A percentile compares a stretch with the other conserved stretches of the same genome.
These are phyloP conservation scores for Fusarium camptoceras DNA, from an alignment of 2,329 filamentous ascomycete genomes.

Conservation along the genomic window DNA sequence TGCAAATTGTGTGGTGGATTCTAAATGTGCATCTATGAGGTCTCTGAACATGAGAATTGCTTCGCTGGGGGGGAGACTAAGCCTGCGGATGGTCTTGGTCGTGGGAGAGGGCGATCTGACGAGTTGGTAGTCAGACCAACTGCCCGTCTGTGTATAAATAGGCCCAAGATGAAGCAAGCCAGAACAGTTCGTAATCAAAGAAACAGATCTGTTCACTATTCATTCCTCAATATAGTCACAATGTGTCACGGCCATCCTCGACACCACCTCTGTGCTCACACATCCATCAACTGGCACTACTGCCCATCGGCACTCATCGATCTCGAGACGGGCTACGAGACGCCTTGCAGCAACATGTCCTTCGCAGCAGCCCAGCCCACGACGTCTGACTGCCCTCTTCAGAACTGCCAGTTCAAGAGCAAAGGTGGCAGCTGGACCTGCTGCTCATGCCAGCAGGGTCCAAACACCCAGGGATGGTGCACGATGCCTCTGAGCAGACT, in stretches of 20 bases:
- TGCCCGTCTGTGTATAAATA: constrained; percentile 37
- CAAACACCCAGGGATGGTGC: constrained; percentile 67
- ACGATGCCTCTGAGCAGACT: constrained; percentile 52
- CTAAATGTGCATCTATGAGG: constrained; percentile 63
- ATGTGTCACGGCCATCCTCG: constrained; percentile 69
- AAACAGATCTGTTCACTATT: neutral
- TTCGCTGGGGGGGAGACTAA: constrained; percentile 69
- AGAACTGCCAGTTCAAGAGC: constrained; percentile 63
- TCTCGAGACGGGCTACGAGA: constrained; percentile 61
- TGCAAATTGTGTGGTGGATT: constrained; percentile 62
- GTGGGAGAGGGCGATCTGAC: constrained; percentile 28
- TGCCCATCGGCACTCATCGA: constrained; percentile 62
- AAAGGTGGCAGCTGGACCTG: constrained; percentile 66
- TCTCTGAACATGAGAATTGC: constrained; percentile 65
- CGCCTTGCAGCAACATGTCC: constrained; percentile 61
- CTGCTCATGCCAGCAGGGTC: constrained; percentile 63
- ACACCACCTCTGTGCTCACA: constrained; percentile 64
- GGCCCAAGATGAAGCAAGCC: constrained; percentile 14
- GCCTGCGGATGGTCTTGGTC: constrained; percentile 56
- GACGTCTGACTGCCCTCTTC: constrained; percentile 60
- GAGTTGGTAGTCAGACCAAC: constrained; percentile 6
- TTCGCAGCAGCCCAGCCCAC: constrained; percentile 60
- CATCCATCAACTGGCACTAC: constrained; percentile 67
- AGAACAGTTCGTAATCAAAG: neutral
- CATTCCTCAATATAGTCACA: constrained; percentile 27